These are phyloP conservation scores for Aspergillus amoenus DNA, from an alignment of 2,329 filamentous ascomycete genomes.

Conservation along the genomic window DNA sequence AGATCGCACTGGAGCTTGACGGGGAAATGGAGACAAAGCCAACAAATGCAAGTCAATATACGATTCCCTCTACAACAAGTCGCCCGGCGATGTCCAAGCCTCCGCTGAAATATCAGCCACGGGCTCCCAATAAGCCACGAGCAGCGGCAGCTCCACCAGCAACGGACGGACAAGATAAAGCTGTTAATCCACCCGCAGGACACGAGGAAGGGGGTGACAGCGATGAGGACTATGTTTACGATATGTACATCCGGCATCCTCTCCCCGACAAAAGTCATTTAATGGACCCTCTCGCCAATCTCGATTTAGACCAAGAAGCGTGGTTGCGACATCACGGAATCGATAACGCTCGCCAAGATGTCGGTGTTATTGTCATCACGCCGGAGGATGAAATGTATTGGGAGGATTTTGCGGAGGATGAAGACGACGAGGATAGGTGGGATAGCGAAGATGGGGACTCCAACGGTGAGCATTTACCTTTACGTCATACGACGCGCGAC, in stretches of 20 bases:
- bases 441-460: slow-evolving; percentile 63
- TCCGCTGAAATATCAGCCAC: slow-evolving; percentile 38
- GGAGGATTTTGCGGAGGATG: slow-evolving; percentile 56
- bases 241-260: slow-evolving; percentile 58
- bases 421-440: slow-evolving; percentile 54
- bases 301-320: slow-evolving; percentile 26
- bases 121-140: slow-evolving; percentile 31
- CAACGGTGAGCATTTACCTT: slow-evolving; percentile 47
- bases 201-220: slow-evolving; percentile 41
- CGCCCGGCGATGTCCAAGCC: slow-evolving; percentile 24
- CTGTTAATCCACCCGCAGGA: not conserved
- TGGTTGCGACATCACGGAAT: slow-evolving; percentile 28
- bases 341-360: slow-evolving; percentile 33
- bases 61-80: slow-evolving; percentile 2
- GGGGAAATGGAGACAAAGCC: slow-evolving; percentile 24
- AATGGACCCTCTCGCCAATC: slow-evolving; percentile 35
- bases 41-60: slow-evolving; percentile 5
- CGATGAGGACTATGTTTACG: slow-evolving; percentile 60
- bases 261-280: slow-evolving; percentile 33
- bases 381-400: slow-evolving; percentile 53
- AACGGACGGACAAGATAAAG: slow-evolving; percentile 6
- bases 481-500: not conserved
- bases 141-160: not conserved
- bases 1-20: slow-evolving; percentile 44
- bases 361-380: slow-evolving; percentile 44